phyloP scores from a whole-genome alignment of 176 grass and related monocot species.

The Poa pratensis region DNA sequence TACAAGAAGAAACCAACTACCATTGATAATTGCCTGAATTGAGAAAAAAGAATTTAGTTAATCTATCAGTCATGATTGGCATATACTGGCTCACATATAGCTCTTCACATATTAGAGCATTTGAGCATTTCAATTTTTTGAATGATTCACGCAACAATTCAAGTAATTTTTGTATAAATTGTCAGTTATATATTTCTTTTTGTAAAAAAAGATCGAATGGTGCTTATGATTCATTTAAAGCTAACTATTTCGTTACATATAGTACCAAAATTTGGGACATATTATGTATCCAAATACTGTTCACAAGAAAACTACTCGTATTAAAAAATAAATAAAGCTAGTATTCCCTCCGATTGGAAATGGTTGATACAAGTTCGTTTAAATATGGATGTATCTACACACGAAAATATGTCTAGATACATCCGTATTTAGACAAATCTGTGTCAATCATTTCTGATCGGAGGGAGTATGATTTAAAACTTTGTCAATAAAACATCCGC shows the following conservation, averaged over 20 bases:
- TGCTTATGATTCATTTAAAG: neutral
- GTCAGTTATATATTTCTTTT: neutral
- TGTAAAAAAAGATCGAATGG: neutral
- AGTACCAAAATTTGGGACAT: constrained; percentile 1
- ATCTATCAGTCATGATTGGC: neutral
- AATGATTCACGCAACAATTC: neutral
- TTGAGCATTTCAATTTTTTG: neutral
- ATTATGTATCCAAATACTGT: neutral
- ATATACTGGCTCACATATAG: neutral
- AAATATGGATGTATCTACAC: too few species aligned
- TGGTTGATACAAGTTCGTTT: too few species aligned
- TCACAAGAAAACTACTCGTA: neutral
- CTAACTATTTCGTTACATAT: neutral
- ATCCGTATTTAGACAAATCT: too few species aligned
- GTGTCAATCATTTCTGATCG: too few species aligned
- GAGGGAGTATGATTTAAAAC: neutral
- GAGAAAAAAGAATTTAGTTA: neutral
- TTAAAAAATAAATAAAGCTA: neutral
- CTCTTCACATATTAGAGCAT: neutral
- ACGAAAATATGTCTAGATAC: too few species aligned
- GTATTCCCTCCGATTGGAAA: neutral
- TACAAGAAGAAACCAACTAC: neutral
- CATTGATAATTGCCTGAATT: neutral
- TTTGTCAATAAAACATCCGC: neutral
- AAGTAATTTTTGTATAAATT: neutral